Conservation (phyloP, 129 eudicot species). For the Flaveria linearis region DNA sequence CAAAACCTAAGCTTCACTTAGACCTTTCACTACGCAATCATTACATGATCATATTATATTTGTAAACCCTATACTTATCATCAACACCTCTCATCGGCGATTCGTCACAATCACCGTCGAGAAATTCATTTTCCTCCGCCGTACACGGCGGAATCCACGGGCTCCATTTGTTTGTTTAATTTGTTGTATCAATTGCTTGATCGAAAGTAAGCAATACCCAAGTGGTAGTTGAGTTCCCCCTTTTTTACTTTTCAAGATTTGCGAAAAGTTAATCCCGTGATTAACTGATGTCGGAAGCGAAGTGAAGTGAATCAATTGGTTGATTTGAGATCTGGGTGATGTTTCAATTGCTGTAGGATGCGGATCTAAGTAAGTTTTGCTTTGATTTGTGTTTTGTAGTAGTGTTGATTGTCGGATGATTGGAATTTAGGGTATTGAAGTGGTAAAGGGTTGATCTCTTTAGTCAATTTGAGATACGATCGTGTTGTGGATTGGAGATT, state of each 20-base stretch:
- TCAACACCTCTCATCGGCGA: constrained; percentile 25
- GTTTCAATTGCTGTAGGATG: constrained; percentile 32
- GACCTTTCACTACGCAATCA: constrained; percentile 51
- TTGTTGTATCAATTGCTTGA: constrained; percentile 3
- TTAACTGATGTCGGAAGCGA: constrained; percentile 49
- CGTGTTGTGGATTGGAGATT: neutral
- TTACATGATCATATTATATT: constrained; percentile 43
- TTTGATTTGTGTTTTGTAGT: constrained; percentile 25
- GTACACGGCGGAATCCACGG: constrained; percentile 35
- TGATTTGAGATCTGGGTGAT: constrained; percentile 41
- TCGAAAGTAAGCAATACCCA: constrained; percentile 25
- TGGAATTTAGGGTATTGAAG: constrained; percentile 29
- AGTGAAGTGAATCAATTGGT: constrained; percentile 33
- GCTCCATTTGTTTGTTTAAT: neutral
- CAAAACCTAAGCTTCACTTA: constrained; percentile 37
- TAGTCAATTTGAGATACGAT: constrained; percentile 25
- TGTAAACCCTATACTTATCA: constrained; percentile 20
- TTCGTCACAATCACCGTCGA: constrained; percentile 30
- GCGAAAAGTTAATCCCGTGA: neutral
- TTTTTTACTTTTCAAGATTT: constrained; percentile 31
- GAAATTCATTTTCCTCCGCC: constrained; percentile 21
- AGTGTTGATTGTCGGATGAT: constrained; percentile 17
- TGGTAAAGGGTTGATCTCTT: constrained; percentile 16
- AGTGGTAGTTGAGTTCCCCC: neutral
- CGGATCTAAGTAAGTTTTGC: constrained; percentile 57